Base-by-base conservation (phyloP, 176 grass and related monocot species). In the Microstegium vimineum region DNA sequence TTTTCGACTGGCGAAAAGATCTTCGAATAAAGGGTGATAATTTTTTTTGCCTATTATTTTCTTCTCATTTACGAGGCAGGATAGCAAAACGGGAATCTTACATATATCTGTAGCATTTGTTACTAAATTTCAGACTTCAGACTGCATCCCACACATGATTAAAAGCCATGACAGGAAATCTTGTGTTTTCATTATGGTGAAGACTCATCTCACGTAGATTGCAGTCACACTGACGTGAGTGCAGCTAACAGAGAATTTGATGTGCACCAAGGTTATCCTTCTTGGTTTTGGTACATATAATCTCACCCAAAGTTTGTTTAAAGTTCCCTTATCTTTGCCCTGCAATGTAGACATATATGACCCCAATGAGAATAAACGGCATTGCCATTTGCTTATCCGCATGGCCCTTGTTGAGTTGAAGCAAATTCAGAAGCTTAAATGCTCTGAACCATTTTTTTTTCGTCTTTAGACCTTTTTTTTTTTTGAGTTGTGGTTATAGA, bases 1-100 rank as follows among this genome's bases (percentile, higher is more conserved):
- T 97, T 91, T 56, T 84, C 94, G 4, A 97, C 91, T 2, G 91
- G 94, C 26, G 91, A 97, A 87, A 97, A 89, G 81, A 86, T 97
- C 80, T 97, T 93, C 12, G 89, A 97, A 69, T 93, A 75, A 74
- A 74, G 35, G 81, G 64, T 40, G 45, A 30, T 43, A n/a, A 76
- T 9, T 66, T 81, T 61, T 61, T 73, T 78, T 77, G 1, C 43
- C 37, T 37, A 4, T 47, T 61, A 23, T 71, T 86, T 77, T 47
- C 23, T 64, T 72, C 31, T 71, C 22, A 66, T 65, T 78, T 66
- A 66, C 1, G 59, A 73, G 81, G 34, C 15, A 60, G 59, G 81
- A 83, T 88, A 88, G 60, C 18, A 68, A 74, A 42, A 79, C 4
- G 2, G 46, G 60, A 66, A 84, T 60, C 10, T 45, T 28, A 83